Base-by-base conservation (phyloP, 106 monocot species). In the Posidonia australis region DNA sequence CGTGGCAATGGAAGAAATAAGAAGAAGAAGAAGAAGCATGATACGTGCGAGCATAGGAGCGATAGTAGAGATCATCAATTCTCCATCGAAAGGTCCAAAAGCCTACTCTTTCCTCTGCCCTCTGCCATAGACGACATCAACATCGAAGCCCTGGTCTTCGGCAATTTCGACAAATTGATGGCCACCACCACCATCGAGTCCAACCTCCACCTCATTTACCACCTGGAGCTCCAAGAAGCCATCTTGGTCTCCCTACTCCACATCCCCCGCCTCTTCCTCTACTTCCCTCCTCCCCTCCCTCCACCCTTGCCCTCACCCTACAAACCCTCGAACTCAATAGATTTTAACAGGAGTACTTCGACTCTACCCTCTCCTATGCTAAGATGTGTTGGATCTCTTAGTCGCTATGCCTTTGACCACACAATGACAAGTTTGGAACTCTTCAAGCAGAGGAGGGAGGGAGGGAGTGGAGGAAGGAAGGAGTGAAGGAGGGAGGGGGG, bases 341-440 rank as follows among this genome's bases (percentile, higher is more conserved):
- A 10, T 81, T 48, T 70, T 53, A 65, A 11, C 78, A 67, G 49
- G 81, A 87, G 71, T 51, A 9, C 2, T 24, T 18, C 13, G 91
- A 92, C 62, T 28, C 20, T 28, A 60, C 70, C 45, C 66, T 46
- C 36, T 70, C 64, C 49, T 64, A 52, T 14, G 27, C 60, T 19
- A 84, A 92, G 76, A 55, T 76, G 71, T 62, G 61, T 27, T 62
- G 73, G 41, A 20, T 77, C 23, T 41, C 72, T 6, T 55, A 43
- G 36, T 73, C 87, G 13, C 65, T 83, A 26, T 70, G 68, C 67
- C 47, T 54, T 51, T 65, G 68, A 20, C 65, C 68, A 21, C 81
- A 93, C 77, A 86, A 93, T 70, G 72, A 71, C 70, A 53, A 29
- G 26, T 79, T 89, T 57, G 86, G 89, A n/a, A n/a, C n/a, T n/a